Evolutionary conservation across 495 filamentous ascomycete species (phyloP).

Genomic region (Copromyces sp.): DNA sequence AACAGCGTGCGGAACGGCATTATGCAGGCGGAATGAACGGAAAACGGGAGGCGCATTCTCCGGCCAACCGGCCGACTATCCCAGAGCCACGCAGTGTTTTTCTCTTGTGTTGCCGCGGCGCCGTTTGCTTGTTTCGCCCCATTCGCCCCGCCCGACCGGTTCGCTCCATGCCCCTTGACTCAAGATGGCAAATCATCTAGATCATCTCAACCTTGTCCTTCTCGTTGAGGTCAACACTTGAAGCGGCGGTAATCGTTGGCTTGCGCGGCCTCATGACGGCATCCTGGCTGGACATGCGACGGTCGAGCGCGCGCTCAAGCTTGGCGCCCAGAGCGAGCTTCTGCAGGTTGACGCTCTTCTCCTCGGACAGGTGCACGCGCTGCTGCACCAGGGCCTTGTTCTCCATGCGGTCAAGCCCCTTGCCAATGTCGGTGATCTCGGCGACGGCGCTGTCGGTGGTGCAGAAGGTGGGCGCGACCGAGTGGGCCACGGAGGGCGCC

Average conservation of each 20-base stretch:
- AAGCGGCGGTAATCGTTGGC: slow-evolving; percentile 19
- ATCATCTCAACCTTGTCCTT: slow-evolving; percentile 19
- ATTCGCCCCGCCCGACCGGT: not conserved
- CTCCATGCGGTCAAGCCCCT: slow-evolving; percentile 79
- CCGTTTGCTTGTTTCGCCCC: not conserved
- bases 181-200: not conserved
- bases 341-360: slow-evolving; percentile 78
- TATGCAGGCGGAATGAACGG: not conserved
- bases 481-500: slow-evolving; percentile 67
- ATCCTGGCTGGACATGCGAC: slow-evolving; percentile 86
- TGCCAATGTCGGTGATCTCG: slow-evolving; percentile 73
- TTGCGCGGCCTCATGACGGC: slow-evolving; percentile 63
- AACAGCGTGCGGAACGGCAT: not conserved
- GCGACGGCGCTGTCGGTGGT: slow-evolving; percentile 51
- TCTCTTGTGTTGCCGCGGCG: not conserved
- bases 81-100: not conserved
- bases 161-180: not conserved
- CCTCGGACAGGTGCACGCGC: slow-evolving; percentile 68
- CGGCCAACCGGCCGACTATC: not conserved
- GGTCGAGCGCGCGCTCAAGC: slow-evolving; percentile 79
- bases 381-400: slow-evolving; percentile 78
- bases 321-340: slow-evolving; percentile 91
- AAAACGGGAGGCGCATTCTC: not conserved
- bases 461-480: slow-evolving; percentile 52
- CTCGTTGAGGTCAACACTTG: slow-evolving; percentile 18